These are phyloP conservation scores for Saccharomyces hybrid DNA, from an alignment of 1,139 yeast genomes.

Conservation along the genomic window DNA sequence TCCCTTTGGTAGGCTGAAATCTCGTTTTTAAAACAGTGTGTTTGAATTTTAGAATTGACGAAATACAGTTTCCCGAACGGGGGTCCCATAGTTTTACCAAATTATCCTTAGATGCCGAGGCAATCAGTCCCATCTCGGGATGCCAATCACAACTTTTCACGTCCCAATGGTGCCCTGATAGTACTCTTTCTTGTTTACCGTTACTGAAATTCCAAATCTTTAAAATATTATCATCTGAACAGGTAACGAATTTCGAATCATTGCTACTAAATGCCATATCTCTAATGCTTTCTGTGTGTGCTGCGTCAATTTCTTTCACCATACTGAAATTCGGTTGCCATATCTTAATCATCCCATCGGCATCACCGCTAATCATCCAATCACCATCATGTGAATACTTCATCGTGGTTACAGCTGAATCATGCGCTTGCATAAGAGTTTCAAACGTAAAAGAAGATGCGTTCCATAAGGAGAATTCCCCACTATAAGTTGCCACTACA, in stretches of 20 bases:
- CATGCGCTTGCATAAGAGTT: conserved; percentile 98
- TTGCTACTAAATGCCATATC: conserved; percentile 86
- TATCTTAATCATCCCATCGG: conserved; percentile 81
- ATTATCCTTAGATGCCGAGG: conserved; percentile 89
- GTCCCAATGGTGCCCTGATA: conserved; percentile 97
- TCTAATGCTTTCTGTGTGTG: conserved; percentile 72
- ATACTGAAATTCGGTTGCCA: conserved; percentile 98
- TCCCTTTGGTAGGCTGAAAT: conserved; percentile 51
- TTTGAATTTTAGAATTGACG: conserved; percentile 85
- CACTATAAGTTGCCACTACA: conserved; percentile 83
- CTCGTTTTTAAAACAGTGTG: conserved; percentile 81
- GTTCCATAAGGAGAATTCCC: conserved; percentile 96
- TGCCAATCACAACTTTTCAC: conserved; percentile 98
- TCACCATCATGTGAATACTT: conserved; percentile 86
- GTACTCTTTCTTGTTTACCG: conserved; percentile 71
- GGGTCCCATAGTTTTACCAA: conserved; percentile 95
- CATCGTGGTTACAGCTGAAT: conserved; percentile 72
- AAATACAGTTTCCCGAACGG: conserved; percentile 58
- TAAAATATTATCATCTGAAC: conserved; percentile 82
- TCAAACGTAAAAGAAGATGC: conserved; percentile 94
- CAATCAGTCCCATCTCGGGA: conserved; percentile 72
- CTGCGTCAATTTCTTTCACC: conserved; percentile 70
- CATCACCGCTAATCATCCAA: conserved; percentile 91
- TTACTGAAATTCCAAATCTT: conserved; percentile 93
- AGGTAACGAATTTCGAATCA: conserved; percentile 83